Evolutionary conservation across 2,329 filamentous ascomycete genomes (phyloP).

Genomic region (Exophiala spinifera): DNA sequence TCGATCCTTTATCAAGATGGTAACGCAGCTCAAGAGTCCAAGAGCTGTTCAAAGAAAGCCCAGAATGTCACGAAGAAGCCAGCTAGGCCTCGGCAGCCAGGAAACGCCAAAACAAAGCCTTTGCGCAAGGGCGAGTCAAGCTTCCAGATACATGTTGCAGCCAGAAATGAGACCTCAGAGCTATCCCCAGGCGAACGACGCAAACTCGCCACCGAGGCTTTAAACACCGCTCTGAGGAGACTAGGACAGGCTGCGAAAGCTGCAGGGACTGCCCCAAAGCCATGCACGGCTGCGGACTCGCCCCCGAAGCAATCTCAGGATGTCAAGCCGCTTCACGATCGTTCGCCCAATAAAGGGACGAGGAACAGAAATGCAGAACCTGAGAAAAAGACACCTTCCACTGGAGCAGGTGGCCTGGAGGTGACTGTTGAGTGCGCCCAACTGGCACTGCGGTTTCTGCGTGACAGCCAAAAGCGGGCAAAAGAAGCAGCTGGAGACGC

Average conservation of each 20-base stretch:
- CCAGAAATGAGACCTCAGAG: not conserved
- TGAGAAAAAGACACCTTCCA: not conserved
- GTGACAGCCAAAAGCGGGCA: conserved; percentile 25
- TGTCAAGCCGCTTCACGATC: conserved; percentile 30
- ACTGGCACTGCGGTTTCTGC: conserved; percentile 39
- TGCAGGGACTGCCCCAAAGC: conserved; percentile 10
- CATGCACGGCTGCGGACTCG: not conserved
- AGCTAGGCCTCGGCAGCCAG: conserved; percentile 24
- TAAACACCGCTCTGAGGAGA: conserved; percentile 44
- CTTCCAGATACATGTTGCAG: conserved; percentile 14
- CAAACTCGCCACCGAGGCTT: conserved; percentile 45
- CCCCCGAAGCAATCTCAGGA: not conserved
- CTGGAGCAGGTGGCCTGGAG: not conserved
- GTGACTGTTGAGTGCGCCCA: conserved; percentile 41
- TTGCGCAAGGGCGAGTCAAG: conserved; percentile 2
- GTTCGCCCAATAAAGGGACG: conserved; percentile 32
- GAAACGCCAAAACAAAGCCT: conserved; percentile 21
- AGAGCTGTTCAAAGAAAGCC: no score
- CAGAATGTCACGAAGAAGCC: conserved; percentile 1
- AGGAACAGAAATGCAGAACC: conserved; percentile 26
- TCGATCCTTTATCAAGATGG: conserved; percentile 10
- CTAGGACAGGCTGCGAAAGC: conserved; percentile 37
- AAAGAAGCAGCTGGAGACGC: not conserved
- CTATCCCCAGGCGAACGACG: conserved; percentile 34
- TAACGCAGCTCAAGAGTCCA: not conserved